Evolutionary conservation across 805 yeast species (phyloP), one percentile per base, ranked within the genome.

Genomic region (Kurtzmaniella fragi): DNA sequence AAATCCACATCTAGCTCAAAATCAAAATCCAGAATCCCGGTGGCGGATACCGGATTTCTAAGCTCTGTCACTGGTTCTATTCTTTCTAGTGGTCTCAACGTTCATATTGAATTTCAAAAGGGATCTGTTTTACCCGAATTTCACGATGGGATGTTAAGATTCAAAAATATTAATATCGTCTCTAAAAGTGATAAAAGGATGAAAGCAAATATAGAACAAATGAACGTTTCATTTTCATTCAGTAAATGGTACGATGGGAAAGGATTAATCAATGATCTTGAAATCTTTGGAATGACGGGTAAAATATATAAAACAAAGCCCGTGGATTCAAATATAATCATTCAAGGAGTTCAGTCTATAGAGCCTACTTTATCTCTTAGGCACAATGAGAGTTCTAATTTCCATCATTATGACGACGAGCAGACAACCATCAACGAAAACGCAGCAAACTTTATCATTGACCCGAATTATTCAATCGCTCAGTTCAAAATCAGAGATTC

Each of bases 171-270:
- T 4, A 53, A 52, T n/a, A 45, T 58, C 4, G 37, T 40, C 11
- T 46, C 50, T 3, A 35, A 20, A 10, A 12, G 10, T 7, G 28
- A 13, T 12, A 32, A 37, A 20, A 20, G 17, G 4, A 45, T 70
- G 40, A 45, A 51, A 3, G 67, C 75, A 14, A 54, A 56, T 16
- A 56, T 76, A 5, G 64, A 73, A 28, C 57, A 70, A 15, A 54
- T 76, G 44, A 66, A 69, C 33, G 46, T 76, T 17, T 64, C 75
- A 0, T 54, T 77, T 8, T 70, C 77, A 1, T 72, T 77, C 42
- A 62, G 68, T 31, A 77, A 77, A 50, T 77, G 81, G 81, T 65
- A 71, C 31, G 72, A 70, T 41, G 80, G 82, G 0, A 63, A 64
- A 35, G 82, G 82, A 2, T 52, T 77, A 17, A 70, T 77, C 23